Base-by-base conservation (phyloP, 1,284 basidiomycete genomes). In the Chondrostereum purpureum region DNA sequence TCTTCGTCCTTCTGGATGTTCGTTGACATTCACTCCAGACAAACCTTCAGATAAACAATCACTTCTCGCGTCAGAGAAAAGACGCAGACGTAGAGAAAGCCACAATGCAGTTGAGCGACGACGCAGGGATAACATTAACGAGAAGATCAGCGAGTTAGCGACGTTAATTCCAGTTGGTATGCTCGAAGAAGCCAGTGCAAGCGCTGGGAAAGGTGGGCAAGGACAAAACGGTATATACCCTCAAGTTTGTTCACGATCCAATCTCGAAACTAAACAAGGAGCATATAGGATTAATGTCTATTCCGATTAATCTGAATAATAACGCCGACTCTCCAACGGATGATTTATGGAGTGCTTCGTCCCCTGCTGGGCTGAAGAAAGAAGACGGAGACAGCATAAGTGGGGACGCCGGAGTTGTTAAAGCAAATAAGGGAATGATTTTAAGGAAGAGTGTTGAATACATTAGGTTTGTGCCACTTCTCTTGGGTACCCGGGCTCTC, bases 41-140 rank as follows among this genome's bases (percentile, higher is more conserved):
- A n/a, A n/a, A n/a, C n/a, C n/a, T n/a, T n/a, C n/a, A n/a, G n/a
- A 72, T 27, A 75, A 77, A 35, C 72, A 73, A 47, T 70, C 71
- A 10, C 46, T 73, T 22, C 62, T 83, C 13, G 82, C 75, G 43
- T 80, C 70, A 52, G 90, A 93, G 66, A 92, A 92, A 61, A 69
- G 89, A 10, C 67, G 88, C 6, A 68, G 86, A 36, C 67, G 90
- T 39, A 69, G 91, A 48, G 91, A 93, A 64, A 86, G 82, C 4
- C 92, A 94, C 62, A 94, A 94, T 58, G 91, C 90, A 3, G 92
- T 95, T 51, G 92, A 95, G 68, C 73, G 92, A 14, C 68, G 92
- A 20, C 63, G 92, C 44, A 65, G 92, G 39, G 92, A 94, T 60
- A 93, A 92, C 61, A 95, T 95, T 63, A 95, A 95, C 64, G 92